Conservation (phyloP, 495 filamentous ascomycete species). For the Usnea hakonensis region DNA sequence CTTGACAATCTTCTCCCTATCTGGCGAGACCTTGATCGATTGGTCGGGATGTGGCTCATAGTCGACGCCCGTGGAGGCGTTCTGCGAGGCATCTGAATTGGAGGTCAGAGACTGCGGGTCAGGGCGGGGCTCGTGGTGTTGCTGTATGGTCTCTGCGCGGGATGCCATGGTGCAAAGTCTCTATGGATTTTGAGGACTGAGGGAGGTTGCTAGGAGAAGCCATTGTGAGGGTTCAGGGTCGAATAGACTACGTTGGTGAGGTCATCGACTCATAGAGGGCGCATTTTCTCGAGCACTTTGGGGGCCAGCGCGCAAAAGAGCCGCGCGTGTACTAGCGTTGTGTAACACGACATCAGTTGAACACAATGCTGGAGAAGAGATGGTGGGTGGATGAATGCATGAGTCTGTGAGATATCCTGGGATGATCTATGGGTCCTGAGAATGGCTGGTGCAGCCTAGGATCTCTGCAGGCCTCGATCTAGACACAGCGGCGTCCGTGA, state of each 20-base stretch:
- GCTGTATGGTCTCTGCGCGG: conserved; percentile 21
- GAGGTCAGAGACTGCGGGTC: conserved; percentile 30
- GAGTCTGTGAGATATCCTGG: too few species aligned
- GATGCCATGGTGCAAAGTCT: conserved; percentile 23
- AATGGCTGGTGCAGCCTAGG: too few species aligned
- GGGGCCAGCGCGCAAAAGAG: not conserved
- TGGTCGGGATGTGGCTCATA: conserved; percentile 38
- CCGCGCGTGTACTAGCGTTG: not conserved
- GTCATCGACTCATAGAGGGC: not conserved
- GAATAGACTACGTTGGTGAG: not conserved
- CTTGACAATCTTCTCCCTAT: conserved; percentile 33
- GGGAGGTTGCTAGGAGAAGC: not conserved
- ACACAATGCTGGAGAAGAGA: too few species aligned
- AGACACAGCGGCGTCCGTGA: too few species aligned
- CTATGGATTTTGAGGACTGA: too few species aligned
- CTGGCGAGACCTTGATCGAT: conserved; percentile 30
- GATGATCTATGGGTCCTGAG: too few species aligned
- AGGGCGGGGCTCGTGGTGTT: conserved; percentile 28
- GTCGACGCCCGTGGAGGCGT: conserved; percentile 33
- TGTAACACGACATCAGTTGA: not conserved
- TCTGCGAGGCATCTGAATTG: conserved; percentile 26
- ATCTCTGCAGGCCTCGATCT: too few species aligned
- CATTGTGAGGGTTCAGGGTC: not conserved
- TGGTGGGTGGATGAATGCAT: too few species aligned
- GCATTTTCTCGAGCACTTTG: not conserved